Evolutionary conservation across 106 monocot genomes (phyloP).

Genomic region (Dendrobium catenatum): DNA sequence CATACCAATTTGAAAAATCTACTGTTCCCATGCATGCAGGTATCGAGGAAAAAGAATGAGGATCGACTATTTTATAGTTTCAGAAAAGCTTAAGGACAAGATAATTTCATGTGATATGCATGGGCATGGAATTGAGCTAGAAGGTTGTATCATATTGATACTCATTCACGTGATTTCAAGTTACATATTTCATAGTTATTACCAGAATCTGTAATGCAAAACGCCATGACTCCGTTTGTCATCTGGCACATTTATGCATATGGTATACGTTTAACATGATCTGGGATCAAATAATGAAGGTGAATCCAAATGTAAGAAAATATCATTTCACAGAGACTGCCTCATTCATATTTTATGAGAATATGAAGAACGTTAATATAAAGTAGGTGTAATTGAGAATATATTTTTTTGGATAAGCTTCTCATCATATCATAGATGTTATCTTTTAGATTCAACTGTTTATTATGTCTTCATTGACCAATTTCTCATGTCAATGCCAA

Average conservation of each 20-base stretch:
- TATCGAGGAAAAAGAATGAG: slow-evolving; percentile 95
- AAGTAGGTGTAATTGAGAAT: too few species aligned
- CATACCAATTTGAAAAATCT: not conserved
- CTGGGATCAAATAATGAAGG: not conserved
- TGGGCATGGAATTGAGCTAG: slow-evolving; percentile 81
- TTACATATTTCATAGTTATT: not conserved
- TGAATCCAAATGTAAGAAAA: not conserved
- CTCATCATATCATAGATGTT: not conserved
- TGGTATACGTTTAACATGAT: not conserved
- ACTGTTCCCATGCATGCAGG: slow-evolving; percentile 19
- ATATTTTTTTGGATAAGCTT: not conserved
- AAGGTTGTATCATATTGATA: slow-evolving; percentile 41
- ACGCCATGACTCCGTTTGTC: not conserved
- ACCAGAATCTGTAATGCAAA: too few species aligned
- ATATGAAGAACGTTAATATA: too few species aligned
- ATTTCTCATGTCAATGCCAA: not conserved
- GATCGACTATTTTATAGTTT: slow-evolving; percentile 91
- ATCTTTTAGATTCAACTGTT: not conserved
- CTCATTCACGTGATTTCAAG: not conserved
- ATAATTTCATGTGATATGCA: slow-evolving; percentile 72
- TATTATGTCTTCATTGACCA: not conserved
- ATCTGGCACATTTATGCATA: not conserved
- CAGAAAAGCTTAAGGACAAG: slow-evolving; percentile 64
- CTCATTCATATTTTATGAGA: too few species aligned
- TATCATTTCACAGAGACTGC: not conserved